Conservation (phyloP, 106 monocot genomes). For the Acanthochlamys bracteata region DNA sequence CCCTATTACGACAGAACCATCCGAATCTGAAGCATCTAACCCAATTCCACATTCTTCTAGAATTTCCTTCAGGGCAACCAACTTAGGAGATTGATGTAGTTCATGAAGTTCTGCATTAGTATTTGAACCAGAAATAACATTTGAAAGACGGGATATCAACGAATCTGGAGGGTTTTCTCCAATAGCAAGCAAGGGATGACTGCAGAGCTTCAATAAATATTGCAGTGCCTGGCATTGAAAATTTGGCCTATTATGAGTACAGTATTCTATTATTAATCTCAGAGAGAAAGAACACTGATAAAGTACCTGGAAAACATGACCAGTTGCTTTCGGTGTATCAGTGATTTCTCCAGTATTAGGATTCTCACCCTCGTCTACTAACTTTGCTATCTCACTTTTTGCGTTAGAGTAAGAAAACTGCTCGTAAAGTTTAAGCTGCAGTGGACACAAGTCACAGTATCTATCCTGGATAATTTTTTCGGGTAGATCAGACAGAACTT, state of each 20-base stretch:
- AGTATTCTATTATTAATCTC: no score
- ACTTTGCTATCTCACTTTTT: conserved; percentile 60
- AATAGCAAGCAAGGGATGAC: conserved; percentile 97
- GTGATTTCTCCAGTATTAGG: conserved; percentile 15
- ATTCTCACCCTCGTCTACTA: conserved; percentile 40
- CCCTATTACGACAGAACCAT: conserved; percentile 28
- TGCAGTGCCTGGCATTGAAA: conserved; percentile 64
- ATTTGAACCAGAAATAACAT: conserved; percentile 44
- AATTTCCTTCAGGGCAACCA: conserved; percentile 95
- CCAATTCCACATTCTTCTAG: conserved; percentile 95
- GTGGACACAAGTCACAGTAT: conserved; percentile 83
- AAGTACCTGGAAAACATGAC: conserved; percentile 95
- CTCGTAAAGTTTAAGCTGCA: conserved; percentile 89
- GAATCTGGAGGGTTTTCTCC: conserved; percentile 59
- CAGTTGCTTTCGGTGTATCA: conserved; percentile 44
- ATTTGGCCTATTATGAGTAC: background rate
- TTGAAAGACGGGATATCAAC: conserved; percentile 34
- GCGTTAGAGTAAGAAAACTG: conserved; percentile 71
- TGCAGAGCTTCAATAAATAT: conserved; percentile 85
- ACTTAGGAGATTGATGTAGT: conserved; percentile 81
- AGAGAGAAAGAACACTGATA: background rate
- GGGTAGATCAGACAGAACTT: conserved; percentile 95
- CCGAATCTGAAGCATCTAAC: conserved; percentile 39
- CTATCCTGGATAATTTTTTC: conserved; percentile 99
- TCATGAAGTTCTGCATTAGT: conserved; percentile 60